Conservation (phyloP, 805 yeast species). For the Candida peoriensis region DNA sequence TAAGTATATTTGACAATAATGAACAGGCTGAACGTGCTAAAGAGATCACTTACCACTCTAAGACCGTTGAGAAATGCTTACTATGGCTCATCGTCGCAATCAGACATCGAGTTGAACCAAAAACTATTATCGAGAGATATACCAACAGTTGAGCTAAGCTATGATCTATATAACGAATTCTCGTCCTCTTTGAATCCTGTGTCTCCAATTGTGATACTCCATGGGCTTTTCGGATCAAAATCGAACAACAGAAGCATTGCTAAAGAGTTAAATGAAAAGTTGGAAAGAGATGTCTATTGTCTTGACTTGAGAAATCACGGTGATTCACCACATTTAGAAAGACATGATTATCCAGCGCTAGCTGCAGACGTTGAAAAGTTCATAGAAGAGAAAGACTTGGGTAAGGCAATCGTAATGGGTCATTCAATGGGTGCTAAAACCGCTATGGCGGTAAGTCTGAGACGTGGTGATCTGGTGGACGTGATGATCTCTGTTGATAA, state of each 20-base stretch:
- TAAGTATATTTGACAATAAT: no score
- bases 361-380: slow-evolving; percentile 83
- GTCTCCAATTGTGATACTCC: slow-evolving; percentile 72
- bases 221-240: slow-evolving; percentile 85
- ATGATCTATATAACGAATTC: slow-evolving; percentile 39
- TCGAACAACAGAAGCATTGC: slow-evolving; percentile 81
- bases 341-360: slow-evolving; percentile 75
- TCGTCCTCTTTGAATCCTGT: slow-evolving; percentile 21
- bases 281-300: slow-evolving; percentile 58
- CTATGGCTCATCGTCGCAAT: slow-evolving; percentile 1
- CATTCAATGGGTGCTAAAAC: slow-evolving; percentile 95
- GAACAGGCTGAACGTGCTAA: neutral
- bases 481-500: slow-evolving; percentile 80
- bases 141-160: slow-evolving; percentile 50
- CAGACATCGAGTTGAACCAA: slow-evolving; percentile 19
- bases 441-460: slow-evolving; percentile 79
- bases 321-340: slow-evolving; percentile 68
- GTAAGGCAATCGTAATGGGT: slow-evolving; percentile 61
- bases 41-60: neutral
- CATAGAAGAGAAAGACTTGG: slow-evolving; percentile 33
- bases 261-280: slow-evolving; percentile 40
- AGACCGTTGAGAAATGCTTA: neutral
- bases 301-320: slow-evolving; percentile 90
- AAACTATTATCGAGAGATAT: slow-evolving; percentile 30
- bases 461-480: slow-evolving; percentile 56